These are phyloP conservation scores for Psilocybe sp. DNA, from an alignment of 768 basidiomycete genomes.

Conservation along the genomic window DNA sequence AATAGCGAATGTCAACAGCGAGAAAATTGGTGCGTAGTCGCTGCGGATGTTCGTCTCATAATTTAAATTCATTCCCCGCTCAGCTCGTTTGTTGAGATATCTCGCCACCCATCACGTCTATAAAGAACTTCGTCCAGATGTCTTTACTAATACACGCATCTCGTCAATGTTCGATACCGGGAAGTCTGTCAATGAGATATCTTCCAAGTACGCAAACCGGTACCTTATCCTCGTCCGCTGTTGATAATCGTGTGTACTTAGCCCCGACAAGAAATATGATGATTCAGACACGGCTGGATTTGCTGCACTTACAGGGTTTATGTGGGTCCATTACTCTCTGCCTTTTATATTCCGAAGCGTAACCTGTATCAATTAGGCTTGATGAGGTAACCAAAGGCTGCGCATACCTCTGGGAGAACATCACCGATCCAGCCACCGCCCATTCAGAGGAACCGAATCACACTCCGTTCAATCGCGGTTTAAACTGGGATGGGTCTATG, in stretches of 20 bases:
- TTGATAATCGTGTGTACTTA: constrained; percentile 3
- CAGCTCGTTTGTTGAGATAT: constrained; percentile 27
- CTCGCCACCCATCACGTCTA: constrained; percentile 34
- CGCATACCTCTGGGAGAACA: constrained; percentile 24
- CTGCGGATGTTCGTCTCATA: not conserved
- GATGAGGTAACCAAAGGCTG: constrained; percentile 22
- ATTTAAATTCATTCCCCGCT: not conserved
- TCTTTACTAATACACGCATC: constrained; percentile 34
- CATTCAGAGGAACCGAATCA: constrained; percentile 15
- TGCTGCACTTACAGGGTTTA: constrained; percentile 20
- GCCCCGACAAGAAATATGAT: constrained; percentile 26
- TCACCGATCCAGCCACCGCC: constrained; percentile 17
- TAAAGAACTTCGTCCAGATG: constrained; percentile 31
- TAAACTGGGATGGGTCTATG: constrained; percentile 13
- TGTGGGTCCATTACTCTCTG: constrained; percentile 11
- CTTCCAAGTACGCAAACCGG: constrained; percentile 16
- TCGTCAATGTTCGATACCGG: constrained; percentile 27
- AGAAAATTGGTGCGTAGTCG: constrained; percentile 30
- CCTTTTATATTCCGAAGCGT: not conserved
- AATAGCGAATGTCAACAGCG: constrained; percentile 19
- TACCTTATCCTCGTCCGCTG: not conserved
- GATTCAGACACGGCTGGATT: constrained; percentile 23
- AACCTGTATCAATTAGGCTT: constrained; percentile 10
- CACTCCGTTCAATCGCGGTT: constrained; percentile 16
- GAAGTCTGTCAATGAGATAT: constrained; percentile 24